phyloP scores from a whole-genome alignment of 202 grass and related monocot species.

The Carex arenaria region DNA sequence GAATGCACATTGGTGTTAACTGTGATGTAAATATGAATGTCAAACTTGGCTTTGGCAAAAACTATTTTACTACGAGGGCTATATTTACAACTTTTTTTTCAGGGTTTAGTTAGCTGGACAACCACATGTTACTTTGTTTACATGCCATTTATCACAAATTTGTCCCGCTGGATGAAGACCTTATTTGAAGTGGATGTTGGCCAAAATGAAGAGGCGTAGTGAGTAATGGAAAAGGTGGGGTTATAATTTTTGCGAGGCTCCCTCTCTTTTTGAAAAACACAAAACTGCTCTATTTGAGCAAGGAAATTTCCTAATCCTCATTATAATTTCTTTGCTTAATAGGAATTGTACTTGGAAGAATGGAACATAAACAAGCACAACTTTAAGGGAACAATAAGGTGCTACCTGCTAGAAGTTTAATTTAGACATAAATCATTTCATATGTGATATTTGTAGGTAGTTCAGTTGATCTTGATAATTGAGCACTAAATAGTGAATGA shows the following conservation, averaged over 20 bases:
- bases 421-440: not conserved
- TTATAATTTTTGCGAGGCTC: not conserved
- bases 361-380: not conserved
- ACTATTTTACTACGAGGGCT: not conserved
- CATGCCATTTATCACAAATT: constrained; percentile 72
- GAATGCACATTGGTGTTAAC: not conserved
- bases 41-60: not conserved
- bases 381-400: not conserved
- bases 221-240: not conserved
- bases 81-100: constrained; percentile 19
- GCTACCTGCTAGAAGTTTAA: not conserved
- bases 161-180: constrained; percentile 53
- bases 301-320: not conserved
- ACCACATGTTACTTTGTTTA: constrained; percentile 88
- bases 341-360: not conserved
- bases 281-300: not conserved
- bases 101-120: constrained; percentile 94
- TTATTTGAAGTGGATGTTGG: constrained; percentile 1
- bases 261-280: not conserved
- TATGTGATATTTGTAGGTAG: not conserved
- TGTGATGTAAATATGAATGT: not conserved
- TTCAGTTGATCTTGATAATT: constrained; percentile 5
- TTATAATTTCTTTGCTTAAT: not conserved
- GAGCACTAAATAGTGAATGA: not conserved
- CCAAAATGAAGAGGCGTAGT: not conserved